These are phyloP conservation scores for Huntiella savannae DNA, from an alignment of 2,329 filamentous ascomycete species.

Conservation along the genomic window DNA sequence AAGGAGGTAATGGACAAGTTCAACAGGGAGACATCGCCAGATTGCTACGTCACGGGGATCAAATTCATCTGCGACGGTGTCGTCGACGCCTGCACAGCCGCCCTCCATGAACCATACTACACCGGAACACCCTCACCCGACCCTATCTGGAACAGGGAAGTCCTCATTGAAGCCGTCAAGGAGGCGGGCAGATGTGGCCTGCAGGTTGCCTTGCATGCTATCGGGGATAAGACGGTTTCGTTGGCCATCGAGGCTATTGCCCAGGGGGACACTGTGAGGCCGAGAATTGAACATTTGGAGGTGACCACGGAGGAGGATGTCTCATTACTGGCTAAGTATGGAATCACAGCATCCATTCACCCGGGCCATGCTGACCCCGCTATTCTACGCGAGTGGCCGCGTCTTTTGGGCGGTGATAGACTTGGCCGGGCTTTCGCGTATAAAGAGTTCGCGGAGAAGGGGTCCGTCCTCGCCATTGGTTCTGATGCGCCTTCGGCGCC, in stretches of 20 bases:
- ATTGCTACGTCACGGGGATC: conserved; percentile 36
- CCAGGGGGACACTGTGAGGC: conserved; percentile 27
- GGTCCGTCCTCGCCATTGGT: conserved; percentile 36
- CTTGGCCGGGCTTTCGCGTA: conserved; percentile 44
- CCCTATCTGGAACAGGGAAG: conserved; percentile 34
- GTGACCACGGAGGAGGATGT: conserved; percentile 36
- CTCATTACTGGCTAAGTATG: conserved; percentile 32
- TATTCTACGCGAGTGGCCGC: conserved; percentile 41
- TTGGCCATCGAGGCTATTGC: conserved; percentile 38
- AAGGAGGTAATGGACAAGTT: conserved; percentile 23
- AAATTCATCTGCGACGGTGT: conserved; percentile 48
- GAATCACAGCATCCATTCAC: conserved; percentile 41
- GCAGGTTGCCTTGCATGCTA: conserved; percentile 46
- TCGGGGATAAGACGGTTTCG: conserved; percentile 39
- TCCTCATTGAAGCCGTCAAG: conserved; percentile 33
- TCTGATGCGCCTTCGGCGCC: conserved; percentile 42
- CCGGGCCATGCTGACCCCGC: conserved; percentile 41
- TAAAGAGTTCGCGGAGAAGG: conserved; percentile 36
- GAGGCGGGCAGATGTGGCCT: conserved; percentile 33
- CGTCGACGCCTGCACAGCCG: conserved; percentile 46
- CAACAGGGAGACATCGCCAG: conserved; percentile 19
- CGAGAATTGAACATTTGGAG: conserved; percentile 47
- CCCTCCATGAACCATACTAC: conserved; percentile 37
- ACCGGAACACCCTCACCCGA: conserved; percentile 25
- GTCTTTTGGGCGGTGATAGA: conserved; percentile 32